Base-by-base conservation (phyloP, 768 basidiomycete genomes). In the Lanmaoa pseudosensibilis region DNA sequence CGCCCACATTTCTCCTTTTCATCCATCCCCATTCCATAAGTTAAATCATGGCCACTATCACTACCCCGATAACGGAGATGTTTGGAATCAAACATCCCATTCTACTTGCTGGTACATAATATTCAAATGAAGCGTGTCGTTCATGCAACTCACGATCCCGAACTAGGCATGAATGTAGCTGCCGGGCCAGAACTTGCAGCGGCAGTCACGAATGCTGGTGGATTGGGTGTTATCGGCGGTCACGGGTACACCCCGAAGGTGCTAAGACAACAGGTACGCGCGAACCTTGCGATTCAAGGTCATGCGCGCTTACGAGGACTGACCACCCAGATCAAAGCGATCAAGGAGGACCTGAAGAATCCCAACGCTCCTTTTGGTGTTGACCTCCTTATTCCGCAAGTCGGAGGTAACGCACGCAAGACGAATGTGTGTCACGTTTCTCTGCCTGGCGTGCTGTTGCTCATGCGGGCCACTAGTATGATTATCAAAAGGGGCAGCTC, bases 181-280 rank as follows among this genome's bases (percentile, higher is more conserved):
- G 83, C 83, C 8, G 85, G 85, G 23, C 83, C 94, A 18, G 92
- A 94, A 70, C 83, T 95, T 25, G 94, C 93, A 18, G 94, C 94
- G 39, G 94, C 92, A 38, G 94, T 96, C 55, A 92, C 92, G 43
- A 97, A 96, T 65, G 94, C 93, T 27, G 94, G 94, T 46, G 94
- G 94, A 50, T 64, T 97, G 41, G 94, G 94, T 59, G 92, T 96
- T 50, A 92, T 98, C 58, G 94, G 94, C 37, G 94, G 94, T 52
- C 78, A 89, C 33, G 91, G 91, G 0, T 94, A 88, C 69, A 92
- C 92, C 3, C 90, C 90, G 21, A 90, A 88, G 71, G 78, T 90
- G 49, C 80, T 94, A 23, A 83, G 87, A 43, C 77, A 82, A 63
- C 92, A 93, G 79, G 91, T 90, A 58, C 55, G 78, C 36, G 11